Evolutionary conservation across 306 rosid genomes (phyloP), one percentile per base, ranked within the genome.

Genomic region (Lathyrus tuberosus): DNA sequence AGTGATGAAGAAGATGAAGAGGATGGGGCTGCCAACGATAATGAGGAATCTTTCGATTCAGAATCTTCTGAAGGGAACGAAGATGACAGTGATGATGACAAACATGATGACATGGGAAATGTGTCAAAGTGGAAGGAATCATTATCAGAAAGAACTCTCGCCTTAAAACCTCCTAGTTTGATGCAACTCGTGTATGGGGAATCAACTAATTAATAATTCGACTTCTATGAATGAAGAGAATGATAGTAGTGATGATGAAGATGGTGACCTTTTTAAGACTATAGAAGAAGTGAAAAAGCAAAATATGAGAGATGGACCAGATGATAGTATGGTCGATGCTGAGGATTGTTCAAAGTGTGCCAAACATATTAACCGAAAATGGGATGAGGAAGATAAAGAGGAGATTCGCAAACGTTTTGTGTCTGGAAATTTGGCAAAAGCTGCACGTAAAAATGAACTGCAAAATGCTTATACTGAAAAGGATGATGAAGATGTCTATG

Each of bases 151-250:
- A 87, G 87, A 83, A 69, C 92, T 11, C 57, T 53, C 61, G 81
- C 85, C 13, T 83, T 78, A 62, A 86, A 84, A 78, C 61, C 73
- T 61, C 70, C 83, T 69, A 88, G 88, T 71, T 85, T 94, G 76
- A 90, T 87, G 97, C 91, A 90, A 83, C 85, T 86, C 57, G 97
- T 94, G 48, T 94, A 94, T 60, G 92, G 91, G 78, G 92, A 88
- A 65, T 70, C 89, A 64, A 78, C 83, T 5, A 75, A 52, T 33
- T 5, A 75, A 52, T 33, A 41, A 47, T 71, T 56, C 80, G 30
- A n/a, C n/a, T n/a, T n/a, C n/a, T n/a, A n/a, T n/a, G n/a, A n/a
- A n/a, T n/a, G n/a, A n/a, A n/a, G n/a, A n/a, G n/a, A n/a, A n/a
- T n/a, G n/a, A n/a, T n/a, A n/a, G n/a, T n/a, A n/a, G n/a, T n/a